A percentile compares a stretch with the other conserved stretches of the same genome.
These are phyloP conservation scores for Fusarium sp. DNA, from an alignment of 2,329 filamentous ascomycete species.

Conservation along the genomic window DNA sequence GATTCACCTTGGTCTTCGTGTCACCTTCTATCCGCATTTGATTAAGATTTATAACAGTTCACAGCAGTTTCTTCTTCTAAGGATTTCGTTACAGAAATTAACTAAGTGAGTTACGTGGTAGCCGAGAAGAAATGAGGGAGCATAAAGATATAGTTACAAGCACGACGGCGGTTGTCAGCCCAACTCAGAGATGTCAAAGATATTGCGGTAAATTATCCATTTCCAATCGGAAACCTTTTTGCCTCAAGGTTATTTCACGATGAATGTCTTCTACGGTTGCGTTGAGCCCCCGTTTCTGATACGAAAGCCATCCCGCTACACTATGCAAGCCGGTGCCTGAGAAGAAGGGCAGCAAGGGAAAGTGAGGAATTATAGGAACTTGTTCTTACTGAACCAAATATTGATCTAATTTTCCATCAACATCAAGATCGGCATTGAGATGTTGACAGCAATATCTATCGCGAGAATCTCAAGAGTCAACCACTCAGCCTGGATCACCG, in stretches of 20 bases:
- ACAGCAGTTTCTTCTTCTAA: rapidly evolving
- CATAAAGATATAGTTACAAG: neutral
- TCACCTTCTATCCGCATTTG: rapidly evolving
- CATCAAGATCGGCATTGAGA: rapidly evolving
- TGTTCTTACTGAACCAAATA: rapidly evolving
- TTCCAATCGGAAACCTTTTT: too few species aligned
- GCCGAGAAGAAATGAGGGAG: neutral
- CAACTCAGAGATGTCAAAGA: too few species aligned
- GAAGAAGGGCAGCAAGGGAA: rapidly evolving
- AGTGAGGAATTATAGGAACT: rapidly evolving
- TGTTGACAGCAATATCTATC: rapidly evolving
- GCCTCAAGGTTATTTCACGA: too few species aligned
- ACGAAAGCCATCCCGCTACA: neutral
- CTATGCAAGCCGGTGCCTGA: neutral
- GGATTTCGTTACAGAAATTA: rapidly evolving
- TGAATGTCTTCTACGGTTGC: neutral
- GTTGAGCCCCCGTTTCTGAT: neutral
- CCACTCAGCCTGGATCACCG: neutral
- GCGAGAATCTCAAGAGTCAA: neutral
- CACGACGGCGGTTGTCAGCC: neutral
- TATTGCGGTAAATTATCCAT: too few species aligned
- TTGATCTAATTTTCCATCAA: rapidly evolving
- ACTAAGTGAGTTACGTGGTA: neutral
- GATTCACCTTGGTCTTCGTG: too few species aligned
- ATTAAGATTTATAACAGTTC: rapidly evolving